Evolutionary conservation across 495 filamentous ascomycete genomes (phyloP), one percentile per base, ranked within the genome.

Genomic region (Penicillium paradoxum): DNA sequence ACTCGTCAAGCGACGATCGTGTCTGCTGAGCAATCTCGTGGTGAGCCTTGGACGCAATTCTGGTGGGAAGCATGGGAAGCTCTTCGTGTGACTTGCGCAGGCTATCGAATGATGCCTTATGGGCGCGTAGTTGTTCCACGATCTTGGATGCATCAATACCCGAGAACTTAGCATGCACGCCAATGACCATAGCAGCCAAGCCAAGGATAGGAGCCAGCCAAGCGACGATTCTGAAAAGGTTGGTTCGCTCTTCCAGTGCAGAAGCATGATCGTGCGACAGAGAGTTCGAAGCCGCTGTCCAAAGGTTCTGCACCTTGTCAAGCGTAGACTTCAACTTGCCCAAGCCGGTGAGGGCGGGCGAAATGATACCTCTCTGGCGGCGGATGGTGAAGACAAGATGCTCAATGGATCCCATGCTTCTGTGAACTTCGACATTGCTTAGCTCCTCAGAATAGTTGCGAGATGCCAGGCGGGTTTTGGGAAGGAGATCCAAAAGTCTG

Each of bases 371-470:
- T 58, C 89, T 82, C 68, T 97, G 91, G 21, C 76, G 75, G 33
- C 95, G 70, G 36, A 81, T 64, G 14, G 85, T 67, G 51, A 85
- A 75, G 30, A 97, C 64, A 19, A 97, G 72, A 43, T 91, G 86
- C 63, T 99, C 93, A 32, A 96, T 68, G 44, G 85, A 89, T 0
- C 89, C 89, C 11, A 86, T 75, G 65, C 90, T 90, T 55, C 90
- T 79, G 25, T 79, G 75, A 14, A 93, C 78, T 51, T 96, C 89
- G 10, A 85, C 83, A 44, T 78, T 74, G 55, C 82, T 95, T 17
- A 99, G 71, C 55, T 97, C 95, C 15, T 87, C 86, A 0, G 87
- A 91, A 66, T 91, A 90, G 30, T 86, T 84, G 15, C 79, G 75
- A 10, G 78, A 69, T 17, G 83, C 77, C 36, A 82, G 70, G 57